Percentiles rank a stretch among this genome's conserved stretches.
These are phyloP conservation scores for Teunomyces lycoperdinae DNA, from an alignment of 805 yeast genomes.

Conservation along the genomic window DNA sequence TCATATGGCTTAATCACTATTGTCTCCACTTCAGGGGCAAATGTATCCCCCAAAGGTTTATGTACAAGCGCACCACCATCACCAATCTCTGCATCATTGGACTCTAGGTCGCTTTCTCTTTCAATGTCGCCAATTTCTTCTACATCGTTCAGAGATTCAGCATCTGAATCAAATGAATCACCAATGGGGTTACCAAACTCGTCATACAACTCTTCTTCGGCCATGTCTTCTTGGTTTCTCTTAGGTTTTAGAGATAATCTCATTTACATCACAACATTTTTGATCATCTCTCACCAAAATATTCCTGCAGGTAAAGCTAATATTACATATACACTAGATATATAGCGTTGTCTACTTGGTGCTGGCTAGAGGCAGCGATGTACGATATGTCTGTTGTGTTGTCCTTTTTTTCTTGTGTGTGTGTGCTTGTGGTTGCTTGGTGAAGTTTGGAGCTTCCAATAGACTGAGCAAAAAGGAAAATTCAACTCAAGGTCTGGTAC, in stretches of 20 bases:
- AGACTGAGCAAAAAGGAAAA: not conserved
- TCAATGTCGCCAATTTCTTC: constrained; percentile 11
- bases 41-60: constrained; percentile 2
- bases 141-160: constrained; percentile 25
- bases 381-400: not conserved
- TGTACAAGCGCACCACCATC: constrained; percentile 8
- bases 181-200: constrained; percentile 76
- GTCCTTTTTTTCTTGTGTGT: not conserved
- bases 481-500: constrained; percentile 42
- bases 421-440: not conserved
- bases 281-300: not conserved
- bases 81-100: constrained; percentile 12
- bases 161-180: constrained; percentile 47
- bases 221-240: constrained; percentile 33
- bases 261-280: not conserved
- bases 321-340: not conserved
- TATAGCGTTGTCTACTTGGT: constrained; percentile 3
- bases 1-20: constrained; percentile 42
- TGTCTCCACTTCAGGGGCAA: constrained; percentile 18
- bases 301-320: constrained; percentile 1
- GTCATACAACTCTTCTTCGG: constrained; percentile 66
- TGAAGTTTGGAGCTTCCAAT: not conserved
- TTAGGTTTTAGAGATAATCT: not conserved
- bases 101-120: constrained; percentile 11
- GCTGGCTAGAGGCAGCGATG: not conserved